Evolutionary conservation across 306 rosid genomes (phyloP).

Genomic region (Inga oerstediana): DNA sequence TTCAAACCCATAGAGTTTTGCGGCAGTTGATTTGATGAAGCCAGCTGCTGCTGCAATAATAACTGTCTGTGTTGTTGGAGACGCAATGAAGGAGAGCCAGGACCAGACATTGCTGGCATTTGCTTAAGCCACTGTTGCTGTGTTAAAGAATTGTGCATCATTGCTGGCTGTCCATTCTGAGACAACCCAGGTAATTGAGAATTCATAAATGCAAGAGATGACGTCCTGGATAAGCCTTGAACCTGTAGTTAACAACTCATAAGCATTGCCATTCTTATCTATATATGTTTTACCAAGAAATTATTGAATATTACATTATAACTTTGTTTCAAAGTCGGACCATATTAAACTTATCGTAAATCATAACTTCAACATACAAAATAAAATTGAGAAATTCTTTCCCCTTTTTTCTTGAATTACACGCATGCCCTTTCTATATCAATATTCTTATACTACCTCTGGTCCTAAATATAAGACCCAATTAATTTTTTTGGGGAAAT

Average conservation of each 20-base stretch:
- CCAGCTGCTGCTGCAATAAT: conserved; percentile 73
- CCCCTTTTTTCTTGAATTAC: background rate
- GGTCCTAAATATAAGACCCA: no score
- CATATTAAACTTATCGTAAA: conserved; percentile 15
- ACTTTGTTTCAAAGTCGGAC: conserved; percentile 17
- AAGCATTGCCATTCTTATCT: conserved; percentile 25
- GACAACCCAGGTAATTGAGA: conserved; percentile 77
- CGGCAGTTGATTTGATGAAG: conserved; percentile 73
- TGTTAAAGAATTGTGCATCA: conserved; percentile 70
- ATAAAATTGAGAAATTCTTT: background rate
- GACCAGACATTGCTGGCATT: conserved; percentile 71
- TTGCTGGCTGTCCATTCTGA: conserved; percentile 85
- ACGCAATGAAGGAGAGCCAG: conserved; percentile 68
- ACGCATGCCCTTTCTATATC: background rate
- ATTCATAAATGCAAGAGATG: conserved; percentile 81
- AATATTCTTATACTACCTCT: background rate
- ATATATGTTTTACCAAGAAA: background rate
- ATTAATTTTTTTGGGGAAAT: no score
- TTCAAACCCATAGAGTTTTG: conserved; percentile 62
- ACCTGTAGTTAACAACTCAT: conserved; percentile 48
- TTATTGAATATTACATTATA: conserved; percentile 16
- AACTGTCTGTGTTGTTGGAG: conserved; percentile 74
- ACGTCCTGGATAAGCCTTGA: conserved; percentile 79
- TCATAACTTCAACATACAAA: conserved; percentile 2
- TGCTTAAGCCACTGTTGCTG: conserved; percentile 91